These are phyloP conservation scores for Phalaenopsis equestris DNA, from an alignment of 106 monocot species.

Conservation along the genomic window DNA sequence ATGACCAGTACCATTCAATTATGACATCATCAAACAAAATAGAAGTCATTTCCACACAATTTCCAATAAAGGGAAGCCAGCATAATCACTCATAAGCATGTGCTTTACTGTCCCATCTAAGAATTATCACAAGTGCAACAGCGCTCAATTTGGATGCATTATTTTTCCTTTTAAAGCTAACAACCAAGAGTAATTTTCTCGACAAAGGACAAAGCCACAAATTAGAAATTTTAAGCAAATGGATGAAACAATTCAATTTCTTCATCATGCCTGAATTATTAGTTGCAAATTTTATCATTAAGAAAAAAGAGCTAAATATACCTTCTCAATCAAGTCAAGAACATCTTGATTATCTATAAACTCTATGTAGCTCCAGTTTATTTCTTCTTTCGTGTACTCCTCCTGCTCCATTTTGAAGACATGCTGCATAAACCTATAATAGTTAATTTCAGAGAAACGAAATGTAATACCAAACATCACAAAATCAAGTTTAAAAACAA, in stretches of 20 bases:
- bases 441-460: conserved; percentile 1
- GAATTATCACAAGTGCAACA: not conserved
- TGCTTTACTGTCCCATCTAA: not conserved
- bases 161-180: not conserved
- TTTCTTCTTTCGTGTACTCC: conserved; percentile 58
- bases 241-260: not conserved
- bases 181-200: not conserved
- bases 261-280: not conserved
- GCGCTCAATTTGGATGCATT: not conserved
- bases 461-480: not conserved
- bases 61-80: not conserved
- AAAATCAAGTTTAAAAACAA: not conserved
- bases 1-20: not conserved
- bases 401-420: conserved; percentile 73
- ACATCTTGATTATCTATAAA: conserved; percentile 69
- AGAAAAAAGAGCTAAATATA: conserved; percentile 5
- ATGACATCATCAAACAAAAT: not conserved
- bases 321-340: conserved; percentile 59
- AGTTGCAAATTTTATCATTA: not conserved
- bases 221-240: not conserved
- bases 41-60: not conserved
- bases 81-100: not conserved
- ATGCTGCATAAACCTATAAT: conserved; percentile 25
- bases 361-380: conserved; percentile 64
- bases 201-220: not conserved